phyloP scores from a whole-genome alignment of 73 alveolate genomes.

The Paramecium sonneborni region DNA sequence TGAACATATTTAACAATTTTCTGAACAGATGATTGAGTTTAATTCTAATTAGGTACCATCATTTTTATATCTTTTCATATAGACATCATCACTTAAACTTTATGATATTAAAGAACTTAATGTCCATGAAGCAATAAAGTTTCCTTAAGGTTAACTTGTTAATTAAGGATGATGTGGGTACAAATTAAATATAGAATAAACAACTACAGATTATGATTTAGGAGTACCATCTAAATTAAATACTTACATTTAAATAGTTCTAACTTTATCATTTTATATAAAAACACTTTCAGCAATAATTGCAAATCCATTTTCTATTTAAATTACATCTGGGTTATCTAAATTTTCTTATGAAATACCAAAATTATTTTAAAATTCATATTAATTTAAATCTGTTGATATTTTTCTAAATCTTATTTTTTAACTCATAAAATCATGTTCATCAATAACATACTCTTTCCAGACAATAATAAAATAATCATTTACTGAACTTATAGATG shows the following conservation, averaged over 20 bases:
- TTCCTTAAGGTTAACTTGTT: neutral
- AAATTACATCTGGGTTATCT: neutral
- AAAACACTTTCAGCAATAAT: neutral
- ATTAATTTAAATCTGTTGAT: neutral
- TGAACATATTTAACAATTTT: neutral
- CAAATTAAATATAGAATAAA: neutral
- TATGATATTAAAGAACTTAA: neutral
- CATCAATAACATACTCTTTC: neutral
- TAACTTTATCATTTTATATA: neutral
- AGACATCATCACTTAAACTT: neutral
- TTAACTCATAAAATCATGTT: neutral
- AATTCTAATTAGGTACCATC: neutral
- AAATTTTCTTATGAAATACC: neutral
- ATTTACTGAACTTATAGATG: neutral
- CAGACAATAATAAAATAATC: neutral
- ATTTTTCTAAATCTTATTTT: neutral
- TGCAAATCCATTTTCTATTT: neutral
- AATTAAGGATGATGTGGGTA: conserved; percentile 28
- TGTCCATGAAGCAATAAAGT: neutral
- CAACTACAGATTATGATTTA: neutral
- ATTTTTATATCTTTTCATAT: neutral
- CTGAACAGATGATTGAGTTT: neutral
- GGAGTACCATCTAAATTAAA: neutral
- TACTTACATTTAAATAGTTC: neutral
- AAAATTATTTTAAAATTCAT: neutral